Evolutionary conservation across 108 stramenopile genomes (phyloP).

Genomic region (Nitzschia sp.): DNA sequence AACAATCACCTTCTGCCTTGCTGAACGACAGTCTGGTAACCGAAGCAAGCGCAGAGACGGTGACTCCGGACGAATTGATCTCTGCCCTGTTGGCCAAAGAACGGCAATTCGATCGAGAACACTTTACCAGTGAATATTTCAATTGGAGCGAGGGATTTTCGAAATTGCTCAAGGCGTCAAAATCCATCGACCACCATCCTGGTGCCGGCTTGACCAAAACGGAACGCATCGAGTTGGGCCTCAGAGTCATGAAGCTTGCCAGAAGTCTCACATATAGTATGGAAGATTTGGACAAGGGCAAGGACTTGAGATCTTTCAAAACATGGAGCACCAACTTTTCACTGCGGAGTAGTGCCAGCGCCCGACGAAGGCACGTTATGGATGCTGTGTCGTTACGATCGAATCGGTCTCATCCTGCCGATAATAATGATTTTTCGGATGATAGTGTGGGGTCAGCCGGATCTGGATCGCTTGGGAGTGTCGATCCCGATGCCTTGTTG

Average conservation of each 20-base stretch:
- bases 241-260: conserved; percentile 51
- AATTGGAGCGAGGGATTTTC: conserved; percentile 47
- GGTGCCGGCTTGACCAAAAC: conserved; percentile 24
- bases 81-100: conserved; percentile 26
- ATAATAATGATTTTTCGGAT: conserved; percentile 18
- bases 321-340: conserved; percentile 60
- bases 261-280: conserved; percentile 45
- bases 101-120: conserved; percentile 22
- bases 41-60: background rate
- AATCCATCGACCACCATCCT: background rate
- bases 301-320: conserved; percentile 56
- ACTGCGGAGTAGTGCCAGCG: conserved; percentile 63
- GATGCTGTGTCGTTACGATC: conserved; percentile 33
- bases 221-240: conserved; percentile 57
- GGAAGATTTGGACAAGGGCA: conserved; percentile 68
- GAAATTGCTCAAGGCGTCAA: conserved; percentile 27
- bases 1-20: background rate
- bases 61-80: conserved; percentile 14
- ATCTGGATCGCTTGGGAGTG: conserved; percentile 34
- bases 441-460: conserved; percentile 22
- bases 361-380: conserved; percentile 50
- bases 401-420: background rate
- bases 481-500: conserved; percentile 53
- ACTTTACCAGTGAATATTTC: conserved; percentile 53
- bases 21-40: background rate